phyloP scores from a whole-genome alignment of 257 asterid species.

The Capsicum pubescens region DNA sequence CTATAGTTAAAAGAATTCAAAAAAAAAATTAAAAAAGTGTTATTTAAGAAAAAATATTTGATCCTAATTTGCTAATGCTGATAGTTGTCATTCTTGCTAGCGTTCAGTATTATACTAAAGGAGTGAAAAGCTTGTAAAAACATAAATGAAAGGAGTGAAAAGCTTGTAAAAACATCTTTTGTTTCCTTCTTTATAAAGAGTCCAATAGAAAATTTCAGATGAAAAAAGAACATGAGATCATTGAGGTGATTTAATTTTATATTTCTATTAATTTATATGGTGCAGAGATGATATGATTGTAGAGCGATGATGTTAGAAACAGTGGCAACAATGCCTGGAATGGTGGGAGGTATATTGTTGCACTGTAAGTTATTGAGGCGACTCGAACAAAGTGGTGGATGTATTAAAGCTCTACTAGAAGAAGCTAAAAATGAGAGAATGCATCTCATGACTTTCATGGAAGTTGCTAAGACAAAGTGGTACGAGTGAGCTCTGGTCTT shows the following conservation, averaged over 20 bases:
- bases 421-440: conserved; percentile 79
- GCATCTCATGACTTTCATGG: conserved; percentile 88
- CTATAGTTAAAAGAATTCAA: too few species aligned
- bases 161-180: too few species aligned
- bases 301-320: conserved; percentile 82
- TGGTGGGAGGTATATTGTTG: conserved; percentile 75
- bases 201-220: background rate
- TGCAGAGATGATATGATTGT: conserved; percentile 65
- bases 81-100: too few species aligned
- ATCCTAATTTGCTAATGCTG: too few species aligned
- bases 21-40: too few species aligned
- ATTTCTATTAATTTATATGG: background rate
- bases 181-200: background rate
- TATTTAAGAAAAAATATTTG: too few species aligned
- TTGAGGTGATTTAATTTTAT: background rate
- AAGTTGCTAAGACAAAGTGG: conserved; percentile 67
- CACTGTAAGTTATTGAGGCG: conserved; percentile 65
- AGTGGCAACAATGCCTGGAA: conserved; percentile 78
- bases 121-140: too few species aligned
- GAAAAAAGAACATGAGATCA: background rate
- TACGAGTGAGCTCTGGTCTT: conserved; percentile 70
- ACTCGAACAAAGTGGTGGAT: conserved; percentile 74
- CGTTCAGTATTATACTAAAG: too few species aligned
- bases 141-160: too few species aligned
- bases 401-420: conserved; percentile 68